Percentiles rank a stretch among this genome's conserved stretches.
phyloP scores from a whole-genome alignment of 768 basidiomycete genomes.

The Pleurotus ostreatus region DNA sequence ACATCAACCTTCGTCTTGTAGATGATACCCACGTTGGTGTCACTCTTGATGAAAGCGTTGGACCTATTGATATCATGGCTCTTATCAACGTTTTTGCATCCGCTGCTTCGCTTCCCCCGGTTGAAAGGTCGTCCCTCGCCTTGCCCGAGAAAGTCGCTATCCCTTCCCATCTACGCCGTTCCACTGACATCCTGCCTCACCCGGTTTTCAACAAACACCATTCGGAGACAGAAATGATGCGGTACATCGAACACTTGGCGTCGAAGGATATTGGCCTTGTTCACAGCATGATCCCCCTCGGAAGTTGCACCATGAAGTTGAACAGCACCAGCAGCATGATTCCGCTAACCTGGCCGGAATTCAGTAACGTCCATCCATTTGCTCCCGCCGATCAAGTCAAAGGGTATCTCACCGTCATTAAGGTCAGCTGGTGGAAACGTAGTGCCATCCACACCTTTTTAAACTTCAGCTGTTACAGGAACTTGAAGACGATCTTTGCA shows the following conservation, averaged over 20 bases:
- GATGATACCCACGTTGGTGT: constrained; percentile 77
- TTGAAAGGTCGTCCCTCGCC: constrained; percentile 45
- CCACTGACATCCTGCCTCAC: constrained; percentile 74
- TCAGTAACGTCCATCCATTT: constrained; percentile 88
- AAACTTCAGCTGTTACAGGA: constrained; percentile 45
- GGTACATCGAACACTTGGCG: constrained; percentile 91
- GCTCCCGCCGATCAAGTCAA: constrained; percentile 84
- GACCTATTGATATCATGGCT: constrained; percentile 65
- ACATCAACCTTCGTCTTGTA: constrained; percentile 83
- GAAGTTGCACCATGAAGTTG: constrained; percentile 97
- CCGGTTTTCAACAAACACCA: constrained; percentile 96
- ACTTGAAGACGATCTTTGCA: constrained; percentile 86
- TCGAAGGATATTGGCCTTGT: constrained; percentile 93
- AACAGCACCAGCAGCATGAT: constrained; percentile 99
- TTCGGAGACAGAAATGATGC: constrained; percentile 98
- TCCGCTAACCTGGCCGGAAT: constrained; percentile 93
- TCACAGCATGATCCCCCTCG: constrained; percentile 94
- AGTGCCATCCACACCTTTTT: too few relatives aligned
- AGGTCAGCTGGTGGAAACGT: constrained; percentile 33
- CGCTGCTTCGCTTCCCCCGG: constrained; percentile 47
- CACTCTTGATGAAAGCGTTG: constrained; percentile 89
- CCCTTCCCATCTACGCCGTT: constrained; percentile 53
- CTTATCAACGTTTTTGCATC: constrained; percentile 81
- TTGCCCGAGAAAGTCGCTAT: constrained; percentile 42
- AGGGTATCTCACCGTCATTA: constrained; percentile 82